These are phyloP conservation scores for Cryptosporidium ryanae DNA, from an alignment of 169 alveolate species.

Conservation along the genomic window DNA sequence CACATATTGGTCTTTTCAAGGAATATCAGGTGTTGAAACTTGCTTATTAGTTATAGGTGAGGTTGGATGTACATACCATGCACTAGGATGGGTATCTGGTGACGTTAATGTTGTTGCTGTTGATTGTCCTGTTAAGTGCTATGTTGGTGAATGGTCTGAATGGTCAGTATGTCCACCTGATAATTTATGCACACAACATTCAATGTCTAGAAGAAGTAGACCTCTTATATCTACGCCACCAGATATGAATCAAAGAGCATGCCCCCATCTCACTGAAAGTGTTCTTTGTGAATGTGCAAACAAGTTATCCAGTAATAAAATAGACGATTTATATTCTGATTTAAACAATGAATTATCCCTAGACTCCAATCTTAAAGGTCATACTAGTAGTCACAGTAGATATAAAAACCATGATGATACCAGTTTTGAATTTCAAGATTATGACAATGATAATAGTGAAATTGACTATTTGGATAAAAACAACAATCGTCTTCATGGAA, in stretches of 20 bases:
- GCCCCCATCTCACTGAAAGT: slow-evolving; percentile 67
- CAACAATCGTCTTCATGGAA: too few species aligned
- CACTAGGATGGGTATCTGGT: slow-evolving; percentile 74
- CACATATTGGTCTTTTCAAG: slow-evolving; percentile 74
- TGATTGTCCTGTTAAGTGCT: slow-evolving; percentile 71
- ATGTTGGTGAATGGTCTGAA: slow-evolving; percentile 69
- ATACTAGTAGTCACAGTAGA: too few species aligned
- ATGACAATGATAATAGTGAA: too few species aligned
- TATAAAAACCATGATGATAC: too few species aligned
- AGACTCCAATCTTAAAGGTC: too few species aligned
- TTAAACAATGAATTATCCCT: neutral
- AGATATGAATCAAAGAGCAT: slow-evolving; percentile 61
- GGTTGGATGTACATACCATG: slow-evolving; percentile 73
- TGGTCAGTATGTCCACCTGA: slow-evolving; percentile 47
- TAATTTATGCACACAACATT: slow-evolving; percentile 45
- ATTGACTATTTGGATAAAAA: too few species aligned
- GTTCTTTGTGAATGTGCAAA: slow-evolving; percentile 47
- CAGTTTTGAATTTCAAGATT: too few species aligned
- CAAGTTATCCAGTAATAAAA: neutral
- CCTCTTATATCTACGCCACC: slow-evolving; percentile 75
- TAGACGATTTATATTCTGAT: slow-evolving; percentile 5
- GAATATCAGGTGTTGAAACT: slow-evolving; percentile 65
- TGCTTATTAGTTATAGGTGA: slow-evolving; percentile 66
- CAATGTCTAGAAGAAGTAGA: slow-evolving; percentile 62
- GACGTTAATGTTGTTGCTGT: slow-evolving; percentile 67